Evolutionary conservation across 805 yeast genomes (phyloP), one percentile per base, ranked within the genome.

Genomic region (Yarrowia bubula): DNA sequence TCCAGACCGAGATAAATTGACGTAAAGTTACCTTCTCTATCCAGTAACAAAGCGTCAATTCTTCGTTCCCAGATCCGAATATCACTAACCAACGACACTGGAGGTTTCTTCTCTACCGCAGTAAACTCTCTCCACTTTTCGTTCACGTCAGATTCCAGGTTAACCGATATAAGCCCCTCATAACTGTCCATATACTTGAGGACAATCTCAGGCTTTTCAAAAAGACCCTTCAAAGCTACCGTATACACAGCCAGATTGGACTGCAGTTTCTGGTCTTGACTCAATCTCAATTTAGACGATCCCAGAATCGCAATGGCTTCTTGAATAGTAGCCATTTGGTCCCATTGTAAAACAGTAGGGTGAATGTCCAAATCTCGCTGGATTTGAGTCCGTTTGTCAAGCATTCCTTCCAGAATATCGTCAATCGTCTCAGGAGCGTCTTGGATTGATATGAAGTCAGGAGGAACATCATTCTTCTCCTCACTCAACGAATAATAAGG

Each of bases 291-390:
- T 8, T 44, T 58, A 1, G 39, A 39, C 3, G 41, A 43, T 6
- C 64, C 64, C 35, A 58, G 31, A 13, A 31, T 15, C 31, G 61
- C 61, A 31, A 55, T 41, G 4, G 38, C 38, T 9, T 55, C 61
- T 33, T 55, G 61, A 15, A 41, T 55, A 5, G 46, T 9, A 2
- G 61, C 61, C 61, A 55, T 55, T 10, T 55, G 43, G 1, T 28
- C 28, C 61, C 61, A 55, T 39, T 31, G 37, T 7, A 17, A 15
- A 11, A 38, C 47, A 3, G 61, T 55, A 11, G 61, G 47, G 6
- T 39, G 47, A 6, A 39, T 28, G 32, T 55, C 38, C 38, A 55
- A 15, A n/a, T 55, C 47, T 41, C 61, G 28, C 31, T 55, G 61
- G 3, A 55, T 55, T 11, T 39, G 47, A 7, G n/a, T 55, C 15